Base-by-base conservation (phyloP, 1,284 basidiomycete species). In the Lentinula novae-zelandiae region DNA sequence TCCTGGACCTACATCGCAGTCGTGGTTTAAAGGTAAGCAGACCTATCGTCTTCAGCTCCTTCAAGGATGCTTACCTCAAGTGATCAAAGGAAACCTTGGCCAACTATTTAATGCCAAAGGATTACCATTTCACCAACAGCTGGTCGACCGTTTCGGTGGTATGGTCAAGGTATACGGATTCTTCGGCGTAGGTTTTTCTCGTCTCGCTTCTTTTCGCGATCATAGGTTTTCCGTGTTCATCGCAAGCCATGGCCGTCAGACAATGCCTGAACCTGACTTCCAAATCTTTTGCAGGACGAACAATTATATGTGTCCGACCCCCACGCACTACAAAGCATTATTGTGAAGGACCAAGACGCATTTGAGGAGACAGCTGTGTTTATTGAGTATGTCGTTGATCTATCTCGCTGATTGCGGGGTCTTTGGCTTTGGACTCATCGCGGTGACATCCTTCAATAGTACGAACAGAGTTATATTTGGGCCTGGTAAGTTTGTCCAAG, bases 331-430 rank as follows among this genome's bases (percentile, higher is more conserved):
- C 75, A 80, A 52, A 73, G 73, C 53, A 78, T 83, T 38, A 65
- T 81, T 5, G 62, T 78, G 20, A 82, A 78, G 63, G 82, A 82
- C 44, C 76, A 79, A 63, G 75, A 81, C 61, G 70, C 78, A 7
- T 83, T 79, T 55, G 81, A 82, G 54, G 82, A 82, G 64, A 80
- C 80, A 0, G 67, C 75, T 22, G 78, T 81, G 46, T 82, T 82
- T 65, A 74, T 78, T 42, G 74, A 77, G 82, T 82, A 57, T 40
- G 76, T 70, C 33, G n/a, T 20, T 17, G 17, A 5, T 38, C 15
- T 36, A 33, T 31, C 22, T 50, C 44, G 44, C 17, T 20, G 44
- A 46, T 20, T 46, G 7, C 3, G 44, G 20, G 44, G 40, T 27
- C 27, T 27, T 27, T 27, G 27, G 27, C 3, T 27, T 27, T 27